Evolutionary conservation across 441 rosid genomes (phyloP).

Genomic region (Pelargonium cotyledonis): DNA sequence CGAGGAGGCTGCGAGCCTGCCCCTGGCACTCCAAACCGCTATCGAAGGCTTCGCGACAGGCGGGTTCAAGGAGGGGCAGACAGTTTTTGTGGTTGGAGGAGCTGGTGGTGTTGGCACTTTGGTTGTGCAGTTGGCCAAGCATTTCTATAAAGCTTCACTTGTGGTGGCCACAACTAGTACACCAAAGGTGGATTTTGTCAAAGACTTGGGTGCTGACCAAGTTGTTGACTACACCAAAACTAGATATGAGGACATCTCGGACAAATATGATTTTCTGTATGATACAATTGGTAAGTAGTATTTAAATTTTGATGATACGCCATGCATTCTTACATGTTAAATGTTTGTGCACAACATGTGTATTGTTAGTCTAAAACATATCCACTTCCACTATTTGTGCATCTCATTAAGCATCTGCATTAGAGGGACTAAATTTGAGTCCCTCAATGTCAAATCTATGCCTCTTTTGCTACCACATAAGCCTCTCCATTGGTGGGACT

Average conservation of each 20-base stretch:
- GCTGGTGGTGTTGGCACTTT: conserved; percentile 42
- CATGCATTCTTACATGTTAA: too few species aligned
- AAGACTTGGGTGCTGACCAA: conserved; percentile 32
- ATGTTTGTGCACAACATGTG: too few species aligned
- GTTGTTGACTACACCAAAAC: conserved; percentile 35
- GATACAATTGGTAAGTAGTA: conserved; percentile 42
- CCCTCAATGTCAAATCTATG: too few species aligned
- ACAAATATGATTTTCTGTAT: conserved; percentile 35
- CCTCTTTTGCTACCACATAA: too few species aligned
- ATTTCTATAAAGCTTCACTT: conserved; percentile 31
- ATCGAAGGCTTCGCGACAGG: conserved; percentile 35
- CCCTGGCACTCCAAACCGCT: conserved; percentile 46
- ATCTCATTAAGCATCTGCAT: too few species aligned
- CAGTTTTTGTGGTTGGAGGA: conserved; percentile 40
- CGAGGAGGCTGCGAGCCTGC: conserved; percentile 50
- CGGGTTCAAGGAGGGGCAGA: conserved; percentile 29
- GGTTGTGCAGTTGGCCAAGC: conserved; percentile 40
- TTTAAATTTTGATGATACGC: too few species aligned
- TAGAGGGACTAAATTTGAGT: too few species aligned
- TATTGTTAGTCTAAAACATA: too few species aligned
- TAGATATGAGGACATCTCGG: conserved; percentile 26
- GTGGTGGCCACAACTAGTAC: conserved; percentile 40
- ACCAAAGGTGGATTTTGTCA: conserved; percentile 36
- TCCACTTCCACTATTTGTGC: too few species aligned
- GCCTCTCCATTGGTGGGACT: too few species aligned